phyloP scores from a whole-genome alignment of 2,329 filamentous ascomycete species.

The Nothomitra cinnamomea region DNA sequence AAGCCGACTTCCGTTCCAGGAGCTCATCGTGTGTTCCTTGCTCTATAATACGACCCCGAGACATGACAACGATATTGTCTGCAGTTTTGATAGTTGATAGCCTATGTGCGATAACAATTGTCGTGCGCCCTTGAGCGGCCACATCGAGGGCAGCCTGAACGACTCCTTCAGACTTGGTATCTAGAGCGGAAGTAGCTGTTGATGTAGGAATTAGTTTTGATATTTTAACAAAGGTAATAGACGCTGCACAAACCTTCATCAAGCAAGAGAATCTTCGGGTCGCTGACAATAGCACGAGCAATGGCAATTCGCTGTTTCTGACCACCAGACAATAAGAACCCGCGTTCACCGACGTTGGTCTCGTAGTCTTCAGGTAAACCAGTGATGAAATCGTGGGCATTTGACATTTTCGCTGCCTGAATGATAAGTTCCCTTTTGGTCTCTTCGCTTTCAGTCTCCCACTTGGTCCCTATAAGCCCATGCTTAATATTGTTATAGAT shows the following conservation, averaged over 20 bases:
- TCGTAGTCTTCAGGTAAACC: conserved; percentile 75
- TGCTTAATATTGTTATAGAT: conserved; percentile 85
- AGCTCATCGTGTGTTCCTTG: conserved; percentile 78
- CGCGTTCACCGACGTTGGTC: conserved; percentile 88
- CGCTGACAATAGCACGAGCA: conserved; percentile 73
- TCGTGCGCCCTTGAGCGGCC: conserved; percentile 73
- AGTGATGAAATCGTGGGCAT: conserved; percentile 83
- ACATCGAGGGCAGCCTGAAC: conserved; percentile 85
- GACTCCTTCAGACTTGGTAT: conserved; percentile 86
- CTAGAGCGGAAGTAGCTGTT: conserved; percentile 71
- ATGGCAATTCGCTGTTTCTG: conserved; percentile 97
- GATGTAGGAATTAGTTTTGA: not conserved
- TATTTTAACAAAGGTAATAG: not conserved
- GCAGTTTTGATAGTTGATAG: conserved; percentile 87
- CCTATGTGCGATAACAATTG: conserved; percentile 89
- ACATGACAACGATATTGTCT: conserved; percentile 93
- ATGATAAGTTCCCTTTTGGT: conserved; percentile 54
- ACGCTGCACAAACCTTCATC: conserved; percentile 44
- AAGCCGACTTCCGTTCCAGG: conserved; percentile 52
- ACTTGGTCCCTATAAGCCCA: conserved; percentile 69
- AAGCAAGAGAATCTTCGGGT: conserved; percentile 80
- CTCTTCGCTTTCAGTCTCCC: conserved; percentile 51
- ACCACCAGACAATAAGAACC: conserved; percentile 80
- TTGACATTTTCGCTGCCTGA: conserved; percentile 74
- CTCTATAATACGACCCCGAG: conserved; percentile 69